Evolutionary conservation across 257 asterid species (phyloP), one percentile per base, ranked within the genome.

Genomic region (Penstemon barbatus): DNA sequence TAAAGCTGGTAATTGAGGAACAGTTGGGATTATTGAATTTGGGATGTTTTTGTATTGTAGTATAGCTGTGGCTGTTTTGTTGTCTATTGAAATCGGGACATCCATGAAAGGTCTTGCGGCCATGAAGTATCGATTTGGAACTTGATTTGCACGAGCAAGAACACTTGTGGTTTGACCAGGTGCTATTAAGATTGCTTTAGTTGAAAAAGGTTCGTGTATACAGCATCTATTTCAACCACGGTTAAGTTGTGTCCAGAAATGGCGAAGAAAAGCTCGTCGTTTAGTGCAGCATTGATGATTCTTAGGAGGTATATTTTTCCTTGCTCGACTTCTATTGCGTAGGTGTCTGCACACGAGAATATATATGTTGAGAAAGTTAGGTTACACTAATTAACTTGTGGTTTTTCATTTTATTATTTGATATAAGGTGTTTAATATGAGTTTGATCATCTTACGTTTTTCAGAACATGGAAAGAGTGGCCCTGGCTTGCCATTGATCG

Each of bases 401-500:
- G 25, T 19, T 12, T 8, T 37, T 68, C 25, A 49, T 58, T 13
- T 37, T 8, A 39, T n/a, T 53, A 36, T 57, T 12, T 15, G 41
- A 57, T 19, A 19, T 3, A n/a, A 58, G 3, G 39, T 10, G 12
- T 57, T 18, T 2, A 7, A 33, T 57, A 15, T 12, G 15, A 4
- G 5, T 33, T 12, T 64, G 4, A 6, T 48, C 38, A 15, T 15
- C 79, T 69, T 83, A 78, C 89, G 56, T 74, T 79, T 81, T 62
- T 81, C 84, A 3, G 77, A 79, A 68, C 89, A 84, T 13, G 83
- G 83, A 41, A 81, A 84, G 37, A 84, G 73, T 8, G 86, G 86
- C 7, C 89, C 89, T 8, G 89, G 86, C 75, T 84, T 81, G 39
- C 89, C 89, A 0, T 84, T 84, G 65, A 84, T 84, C 7, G 86